Conservation (phyloP, 208 protist genomes). For the Balamuthia mandrillaris region DNA sequence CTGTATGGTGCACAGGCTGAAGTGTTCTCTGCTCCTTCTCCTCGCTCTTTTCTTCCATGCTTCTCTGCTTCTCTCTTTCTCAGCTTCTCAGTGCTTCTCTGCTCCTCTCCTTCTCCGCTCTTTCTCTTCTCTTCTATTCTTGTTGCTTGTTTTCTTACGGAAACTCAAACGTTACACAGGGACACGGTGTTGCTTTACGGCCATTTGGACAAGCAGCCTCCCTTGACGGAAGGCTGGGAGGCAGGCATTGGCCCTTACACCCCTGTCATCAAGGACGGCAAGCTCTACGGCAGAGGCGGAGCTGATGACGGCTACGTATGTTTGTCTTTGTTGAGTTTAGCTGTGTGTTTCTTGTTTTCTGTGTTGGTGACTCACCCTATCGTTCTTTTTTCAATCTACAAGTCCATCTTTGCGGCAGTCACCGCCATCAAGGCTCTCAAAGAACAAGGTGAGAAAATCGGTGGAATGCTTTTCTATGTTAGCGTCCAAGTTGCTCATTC, state of each 20-base stretch:
- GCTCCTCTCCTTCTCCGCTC: neutral
- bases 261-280: slow-evolving; percentile 45
- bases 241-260: slow-evolving; percentile 72
- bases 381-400: neutral
- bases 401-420: slow-evolving; percentile 53
- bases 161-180: neutral
- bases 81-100: neutral
- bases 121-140: neutral
- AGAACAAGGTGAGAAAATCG: slow-evolving; percentile 22
- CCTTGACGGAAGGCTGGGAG: slow-evolving; percentile 82
- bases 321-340: neutral
- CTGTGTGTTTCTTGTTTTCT: neutral
- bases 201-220: slow-evolving; percentile 95
- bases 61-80: neutral
- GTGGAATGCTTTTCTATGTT: neutral
- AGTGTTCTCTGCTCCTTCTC: neutral
- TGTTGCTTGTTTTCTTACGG: neutral
- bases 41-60: neutral
- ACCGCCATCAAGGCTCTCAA: slow-evolving; percentile 49
- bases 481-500: neutral
- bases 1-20: neutral
- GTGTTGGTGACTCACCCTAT: neutral
- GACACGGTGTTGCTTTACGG: slow-evolving; percentile 87
- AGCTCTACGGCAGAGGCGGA: slow-evolving; percentile 57
- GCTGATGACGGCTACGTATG: slow-evolving; percentile 58